A percentile compares a stretch with the other conserved stretches of the same genome.
phyloP scores from a whole-genome alignment of 2,329 filamentous ascomycete species.

The Sordariomycetes sp. region DNA sequence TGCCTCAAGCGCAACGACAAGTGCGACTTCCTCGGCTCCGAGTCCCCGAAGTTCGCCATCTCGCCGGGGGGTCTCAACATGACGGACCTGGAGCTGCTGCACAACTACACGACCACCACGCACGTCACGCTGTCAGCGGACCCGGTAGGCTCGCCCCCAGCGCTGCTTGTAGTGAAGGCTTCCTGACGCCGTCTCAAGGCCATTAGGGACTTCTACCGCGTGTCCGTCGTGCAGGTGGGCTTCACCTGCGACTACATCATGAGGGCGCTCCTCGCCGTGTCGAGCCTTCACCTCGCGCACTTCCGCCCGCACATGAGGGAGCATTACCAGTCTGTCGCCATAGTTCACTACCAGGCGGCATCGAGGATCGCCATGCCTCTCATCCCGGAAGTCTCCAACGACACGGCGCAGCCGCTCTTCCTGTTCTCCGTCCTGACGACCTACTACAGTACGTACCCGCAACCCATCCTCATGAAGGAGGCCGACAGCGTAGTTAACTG shows the following conservation, averaged over 20 bases:
- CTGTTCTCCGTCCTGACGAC: slow-evolving; percentile 19
- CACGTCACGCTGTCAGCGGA: slow-evolving; percentile 20
- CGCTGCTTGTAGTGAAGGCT: slow-evolving; percentile 14
- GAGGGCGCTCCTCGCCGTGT: slow-evolving; percentile 31
- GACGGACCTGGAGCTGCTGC: slow-evolving; percentile 35
- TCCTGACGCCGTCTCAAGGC: slow-evolving; percentile 2
- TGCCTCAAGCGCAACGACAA: slow-evolving; percentile 14
- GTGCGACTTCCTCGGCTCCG: slow-evolving; percentile 11
- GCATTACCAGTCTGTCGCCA: slow-evolving; percentile 18
- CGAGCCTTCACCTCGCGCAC: slow-evolving; percentile 32
- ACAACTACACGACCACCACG: slow-evolving; percentile 36
- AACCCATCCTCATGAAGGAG: not conserved
- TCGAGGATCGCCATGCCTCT: slow-evolving; percentile 12
- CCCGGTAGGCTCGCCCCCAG: slow-evolving; percentile 15
- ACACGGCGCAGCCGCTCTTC: slow-evolving; percentile 12
- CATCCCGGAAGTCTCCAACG: slow-evolving; percentile 10
- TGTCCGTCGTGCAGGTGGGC: slow-evolving; percentile 30
- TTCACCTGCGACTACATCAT: slow-evolving; percentile 32
- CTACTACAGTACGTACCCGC: slow-evolving; percentile 13
- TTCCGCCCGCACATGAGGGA: slow-evolving; percentile 20
- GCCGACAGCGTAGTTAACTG: not conserved
- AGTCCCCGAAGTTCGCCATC: not conserved
- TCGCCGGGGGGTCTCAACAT: slow-evolving; percentile 16
- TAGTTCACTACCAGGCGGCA: slow-evolving; percentile 16
- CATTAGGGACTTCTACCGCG: slow-evolving; percentile 30